Conservation (phyloP, 176 grass and related monocot genomes). For the Oryza glaberrima region DNA sequence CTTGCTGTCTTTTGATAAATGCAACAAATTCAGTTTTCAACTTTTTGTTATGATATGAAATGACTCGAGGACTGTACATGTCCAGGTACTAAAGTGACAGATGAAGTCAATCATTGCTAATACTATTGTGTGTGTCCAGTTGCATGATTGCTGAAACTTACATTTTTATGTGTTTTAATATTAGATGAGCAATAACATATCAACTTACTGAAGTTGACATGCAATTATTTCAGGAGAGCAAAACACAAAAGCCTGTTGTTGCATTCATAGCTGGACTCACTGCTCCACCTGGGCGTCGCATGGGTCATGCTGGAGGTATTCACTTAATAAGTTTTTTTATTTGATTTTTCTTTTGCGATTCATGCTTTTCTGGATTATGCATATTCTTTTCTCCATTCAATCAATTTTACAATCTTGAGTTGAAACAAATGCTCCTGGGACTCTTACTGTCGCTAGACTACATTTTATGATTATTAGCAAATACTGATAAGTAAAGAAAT, state of each 20-base stretch:
- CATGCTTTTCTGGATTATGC: background rate
- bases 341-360: constrained; percentile 2
- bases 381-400: background rate
- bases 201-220: constrained; percentile 25
- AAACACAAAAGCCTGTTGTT: constrained; percentile 91
- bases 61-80: background rate
- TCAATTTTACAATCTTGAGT: constrained; percentile 1
- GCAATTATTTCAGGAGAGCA: constrained; percentile 68
- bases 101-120: background rate
- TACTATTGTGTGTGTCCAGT: background rate
- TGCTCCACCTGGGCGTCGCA: constrained; percentile 93
- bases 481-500: background rate
- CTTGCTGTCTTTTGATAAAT: background rate
- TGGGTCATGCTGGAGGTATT: constrained; percentile 99
- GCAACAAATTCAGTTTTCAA: background rate
- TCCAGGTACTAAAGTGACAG: constrained; percentile 21
- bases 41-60: constrained; percentile 2
- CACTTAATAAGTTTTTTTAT: constrained; percentile 16
- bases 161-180: background rate
- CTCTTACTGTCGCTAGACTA: background rate
- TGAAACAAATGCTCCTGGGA: background rate
- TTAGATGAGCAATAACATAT: background rate
- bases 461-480: background rate
- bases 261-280: constrained; percentile 99
- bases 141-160: constrained; percentile 7